Conservation (phyloP, 768 basidiomycete genomes). For the Floccularia luteovirens region DNA sequence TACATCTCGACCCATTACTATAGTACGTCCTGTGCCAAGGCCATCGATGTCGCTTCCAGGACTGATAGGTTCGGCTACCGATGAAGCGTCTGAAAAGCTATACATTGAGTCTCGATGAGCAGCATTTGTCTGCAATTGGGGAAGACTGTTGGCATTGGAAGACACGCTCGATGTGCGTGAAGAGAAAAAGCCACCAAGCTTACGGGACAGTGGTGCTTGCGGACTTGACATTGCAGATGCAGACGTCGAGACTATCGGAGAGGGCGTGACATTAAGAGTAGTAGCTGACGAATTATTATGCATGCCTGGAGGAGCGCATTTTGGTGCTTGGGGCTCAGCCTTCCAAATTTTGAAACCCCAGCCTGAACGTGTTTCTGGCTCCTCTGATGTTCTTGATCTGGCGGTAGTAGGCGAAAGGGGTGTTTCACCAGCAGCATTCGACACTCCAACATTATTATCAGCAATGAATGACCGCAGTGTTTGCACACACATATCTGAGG, state of each 20-base stretch:
- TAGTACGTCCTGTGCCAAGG: conserved; percentile 12
- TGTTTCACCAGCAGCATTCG: conserved; percentile 18
- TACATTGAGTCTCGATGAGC: conserved; percentile 33
- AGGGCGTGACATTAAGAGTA: conserved; percentile 13
- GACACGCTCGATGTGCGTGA: conserved; percentile 43
- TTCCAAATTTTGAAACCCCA: conserved; percentile 73
- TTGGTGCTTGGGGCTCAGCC: conserved; percentile 6
- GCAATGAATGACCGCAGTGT: conserved; percentile 80
- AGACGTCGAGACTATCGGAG: conserved; percentile 15
- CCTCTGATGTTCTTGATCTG: conserved; percentile 19
- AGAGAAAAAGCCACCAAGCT: conserved; percentile 67
- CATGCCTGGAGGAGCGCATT: conserved; percentile 11
- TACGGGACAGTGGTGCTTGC: conserved; percentile 46
- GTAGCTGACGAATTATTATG: conserved; percentile 18
- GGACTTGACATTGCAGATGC: conserved; percentile 14
- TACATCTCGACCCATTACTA: conserved; percentile 19
- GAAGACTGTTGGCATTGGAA: conserved; percentile 16
- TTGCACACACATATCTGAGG: conserved; percentile 78
- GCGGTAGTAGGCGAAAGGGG: conserved; percentile 33
- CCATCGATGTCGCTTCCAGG: conserved; percentile 33
- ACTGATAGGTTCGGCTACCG: conserved; percentile 51
- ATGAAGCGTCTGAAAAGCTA: conserved; percentile 53
- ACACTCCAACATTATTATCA: conserved; percentile 56
- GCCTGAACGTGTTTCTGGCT: conserved; percentile 23
- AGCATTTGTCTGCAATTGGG: conserved; percentile 24